Evolutionary conservation across 2,329 filamentous ascomycete genomes (phyloP), one percentile per base, ranked within the genome.

Genomic region (Remersonia thermophila): DNA sequence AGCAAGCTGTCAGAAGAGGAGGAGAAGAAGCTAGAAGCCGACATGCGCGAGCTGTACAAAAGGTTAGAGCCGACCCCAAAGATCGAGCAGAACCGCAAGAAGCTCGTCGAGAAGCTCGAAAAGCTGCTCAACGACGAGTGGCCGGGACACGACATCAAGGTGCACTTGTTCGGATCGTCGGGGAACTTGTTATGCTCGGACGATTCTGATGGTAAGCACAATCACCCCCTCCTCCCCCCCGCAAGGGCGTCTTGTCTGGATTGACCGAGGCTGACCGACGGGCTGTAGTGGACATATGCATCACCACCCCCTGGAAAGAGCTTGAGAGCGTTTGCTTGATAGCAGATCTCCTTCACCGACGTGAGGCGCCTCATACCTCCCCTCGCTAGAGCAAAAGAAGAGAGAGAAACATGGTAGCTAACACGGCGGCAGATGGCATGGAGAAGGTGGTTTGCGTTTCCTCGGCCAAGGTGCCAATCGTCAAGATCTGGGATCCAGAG

Each of bases 401-500:
- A n/a, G n/a, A n/a, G n/a, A n/a, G n/a, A n/a, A n/a, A n/a, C n/a
- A n/a, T n/a, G n/a, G n/a, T n/a, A n/a, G 27, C 33, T 46, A 34
- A 42, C 32, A 33, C 11, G 15, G 34, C 13, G 45, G 74, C 51
- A 94, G 89, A 85, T 63, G 89, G 89, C 27, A 98, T 98, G 91
- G 74, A 96, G 57, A 84, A 84, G 51, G 86, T 98, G 1, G 83
- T 95, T 16, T 98, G 91, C 56, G 85, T 96, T 35, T 85, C 85
- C 18, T 83, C 82, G 29, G 91, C 91, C 41, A 96, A 95, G 60
- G 91, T 98, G 11, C 89, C 91, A 3, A 98, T 98, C 52, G 91
- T 98, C 49, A 96, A 96, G 65, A 83, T 94, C 38, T 98, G 91
- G 87, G 91, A 98, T 56, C 91, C 91, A 3, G 85, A 94, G 56